Conservation (phyloP, 75 land plant genomes). For the Sequoia sempervirens region DNA sequence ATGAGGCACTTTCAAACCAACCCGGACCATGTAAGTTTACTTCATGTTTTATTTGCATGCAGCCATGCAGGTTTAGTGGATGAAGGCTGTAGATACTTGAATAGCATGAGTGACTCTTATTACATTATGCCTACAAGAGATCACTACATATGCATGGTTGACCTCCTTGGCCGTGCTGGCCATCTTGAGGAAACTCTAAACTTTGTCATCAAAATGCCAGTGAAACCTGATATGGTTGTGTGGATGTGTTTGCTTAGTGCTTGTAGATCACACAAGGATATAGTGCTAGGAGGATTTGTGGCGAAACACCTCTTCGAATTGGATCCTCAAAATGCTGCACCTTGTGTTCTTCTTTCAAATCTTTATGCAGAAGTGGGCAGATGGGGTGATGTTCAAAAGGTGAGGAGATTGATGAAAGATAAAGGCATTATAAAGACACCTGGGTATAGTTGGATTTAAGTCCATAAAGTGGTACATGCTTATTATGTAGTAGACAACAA, state of each 20-base stretch:
- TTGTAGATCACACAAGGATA: conserved; percentile 9
- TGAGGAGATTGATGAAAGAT: not conserved
- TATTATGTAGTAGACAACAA: not conserved
- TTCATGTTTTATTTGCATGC: conserved; percentile 18
- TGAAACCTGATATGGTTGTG: conserved; percentile 3
- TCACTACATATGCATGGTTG: conserved; percentile 28
- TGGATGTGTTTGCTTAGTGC: conserved; percentile 18
- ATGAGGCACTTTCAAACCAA: not conserved
- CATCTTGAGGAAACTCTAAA: conserved; percentile 4
- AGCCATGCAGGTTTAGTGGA: conserved; percentile 23
- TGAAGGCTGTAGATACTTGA: conserved; percentile 11
- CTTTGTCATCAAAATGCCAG: conserved; percentile 5
- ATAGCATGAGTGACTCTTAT: conserved; percentile 11
- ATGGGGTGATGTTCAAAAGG: conserved; percentile 4
- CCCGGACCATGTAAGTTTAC: conserved; percentile 12
- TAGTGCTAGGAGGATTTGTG: conserved; percentile 6
- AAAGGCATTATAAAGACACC: conserved; percentile 4
- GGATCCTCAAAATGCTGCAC: conserved; percentile 11
- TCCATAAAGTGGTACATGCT: not conserved
- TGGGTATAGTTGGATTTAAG: not conserved
- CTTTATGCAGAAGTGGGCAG: conserved; percentile 5
- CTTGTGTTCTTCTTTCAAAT: conserved; percentile 12
- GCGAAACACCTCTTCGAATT: not conserved
- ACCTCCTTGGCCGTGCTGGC: conserved; percentile 27
- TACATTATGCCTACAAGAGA: conserved; percentile 11